Conservation (phyloP, 2,329 filamentous ascomycete species). For the Ophiognomonia clavigignenti-juglandacearum region DNA sequence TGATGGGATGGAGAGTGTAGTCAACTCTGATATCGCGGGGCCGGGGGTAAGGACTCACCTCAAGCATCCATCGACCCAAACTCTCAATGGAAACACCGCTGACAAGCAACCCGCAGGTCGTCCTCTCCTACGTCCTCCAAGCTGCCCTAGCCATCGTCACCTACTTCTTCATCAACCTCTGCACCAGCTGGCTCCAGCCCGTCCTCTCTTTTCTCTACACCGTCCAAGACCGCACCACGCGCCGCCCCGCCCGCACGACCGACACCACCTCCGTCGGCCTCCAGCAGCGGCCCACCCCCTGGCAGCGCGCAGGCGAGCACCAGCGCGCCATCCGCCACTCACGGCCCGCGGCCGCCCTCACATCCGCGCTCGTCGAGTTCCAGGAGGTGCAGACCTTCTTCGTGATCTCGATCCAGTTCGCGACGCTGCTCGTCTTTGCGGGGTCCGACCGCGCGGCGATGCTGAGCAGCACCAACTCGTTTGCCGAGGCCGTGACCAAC, state of each 20-base stretch:
- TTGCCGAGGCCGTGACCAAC: conserved; percentile 18
- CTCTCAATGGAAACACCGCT: not conserved
- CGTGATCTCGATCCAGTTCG: conserved; percentile 20
- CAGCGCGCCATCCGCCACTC: conserved; percentile 14
- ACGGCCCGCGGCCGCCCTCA: conserved; percentile 15
- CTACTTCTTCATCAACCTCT: conserved; percentile 12
- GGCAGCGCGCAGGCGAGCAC: conserved; percentile 10
- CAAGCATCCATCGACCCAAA: not conserved
- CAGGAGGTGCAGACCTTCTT: conserved; percentile 23
- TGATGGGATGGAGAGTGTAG: conserved; percentile 4
- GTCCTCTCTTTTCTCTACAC: conserved; percentile 10
- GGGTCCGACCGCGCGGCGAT: conserved; percentile 13
- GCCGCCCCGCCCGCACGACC: not conserved
- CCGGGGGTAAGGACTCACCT: conserved; percentile 5
- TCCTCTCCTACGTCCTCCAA: conserved; percentile 13
- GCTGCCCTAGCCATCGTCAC: conserved; percentile 11
- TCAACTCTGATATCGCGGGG: conserved; percentile 12
- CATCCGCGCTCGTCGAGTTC: conserved; percentile 20
- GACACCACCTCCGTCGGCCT: not conserved
- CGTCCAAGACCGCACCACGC: conserved; percentile 2
- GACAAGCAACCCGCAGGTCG: conserved; percentile 3
- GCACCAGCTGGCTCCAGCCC: conserved; percentile 7
- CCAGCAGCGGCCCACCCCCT: not conserved
- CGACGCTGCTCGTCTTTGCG: conserved; percentile 18
- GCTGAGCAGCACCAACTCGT: conserved; percentile 14